Evolutionary conservation across 805 yeast genomes (phyloP).

Genomic region (Candida argentea): DNA sequence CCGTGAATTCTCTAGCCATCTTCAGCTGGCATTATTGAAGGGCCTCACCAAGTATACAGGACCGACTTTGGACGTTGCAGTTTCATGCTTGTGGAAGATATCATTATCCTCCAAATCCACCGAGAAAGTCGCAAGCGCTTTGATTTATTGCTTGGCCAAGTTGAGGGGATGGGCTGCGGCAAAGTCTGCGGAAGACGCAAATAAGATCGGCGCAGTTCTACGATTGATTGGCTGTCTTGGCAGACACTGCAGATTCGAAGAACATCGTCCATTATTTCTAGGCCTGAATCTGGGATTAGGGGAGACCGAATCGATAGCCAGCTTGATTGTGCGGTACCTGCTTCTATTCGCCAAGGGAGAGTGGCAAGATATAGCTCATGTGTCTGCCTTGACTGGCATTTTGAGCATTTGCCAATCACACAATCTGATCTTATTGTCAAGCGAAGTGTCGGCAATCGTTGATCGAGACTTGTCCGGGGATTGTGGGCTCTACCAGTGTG

Average conservation of each 20-base stretch:
- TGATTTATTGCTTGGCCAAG: slow-evolving; percentile 47
- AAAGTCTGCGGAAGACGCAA: slow-evolving; percentile 8
- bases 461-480: slow-evolving; percentile 36
- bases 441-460: slow-evolving; percentile 40
- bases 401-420: slow-evolving; percentile 50
- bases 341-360: too few relatives aligned
- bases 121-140: slow-evolving; percentile 46
- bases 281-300: slow-evolving; percentile 32
- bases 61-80: slow-evolving; percentile 59
- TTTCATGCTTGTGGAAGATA: slow-evolving; percentile 57
- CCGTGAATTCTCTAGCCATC: slow-evolving; percentile 37
- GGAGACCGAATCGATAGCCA: slow-evolving; percentile 44
- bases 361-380: too few relatives aligned
- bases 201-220: slow-evolving; percentile 40
- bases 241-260: slow-evolving; percentile 53
- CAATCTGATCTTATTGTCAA: slow-evolving; percentile 56
- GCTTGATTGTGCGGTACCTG: slow-evolving; percentile 50
- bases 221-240: slow-evolving; percentile 66
- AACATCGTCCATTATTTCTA: slow-evolving; percentile 27
- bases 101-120: slow-evolving; percentile 38
- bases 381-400: slow-evolving; percentile 47
- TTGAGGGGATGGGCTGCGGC: slow-evolving; percentile 36
- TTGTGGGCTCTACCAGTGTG: slow-evolving; percentile 34
- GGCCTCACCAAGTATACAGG: slow-evolving; percentile 51
- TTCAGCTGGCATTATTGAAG: slow-evolving; percentile 43